These are phyloP conservation scores for Linderniella brevidens DNA, from an alignment of 257 asterid genomes.

Conservation along the genomic window DNA sequence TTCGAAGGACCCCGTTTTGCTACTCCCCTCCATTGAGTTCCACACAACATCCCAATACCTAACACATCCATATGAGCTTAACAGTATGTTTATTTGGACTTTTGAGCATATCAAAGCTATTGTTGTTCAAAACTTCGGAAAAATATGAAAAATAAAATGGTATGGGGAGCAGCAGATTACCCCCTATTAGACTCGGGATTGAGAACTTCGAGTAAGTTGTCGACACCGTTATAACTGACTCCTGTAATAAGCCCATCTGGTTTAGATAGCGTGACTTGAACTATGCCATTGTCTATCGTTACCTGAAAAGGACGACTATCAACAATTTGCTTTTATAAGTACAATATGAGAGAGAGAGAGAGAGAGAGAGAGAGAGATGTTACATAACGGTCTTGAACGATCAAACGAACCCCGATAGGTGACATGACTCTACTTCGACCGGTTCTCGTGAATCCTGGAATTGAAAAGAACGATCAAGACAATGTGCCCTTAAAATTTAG, in stretches of 20 bases:
- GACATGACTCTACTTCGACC: constrained; percentile 36
- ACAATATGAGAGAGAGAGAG: not conserved
- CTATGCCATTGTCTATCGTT: constrained; percentile 37
- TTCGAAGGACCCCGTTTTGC: constrained; percentile 32
- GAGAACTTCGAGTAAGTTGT: constrained; percentile 41
- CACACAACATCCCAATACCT: constrained; percentile 58
- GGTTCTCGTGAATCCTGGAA: constrained; percentile 18
- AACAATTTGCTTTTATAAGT: no score
- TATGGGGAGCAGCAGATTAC: constrained; percentile 11
- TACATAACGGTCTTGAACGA: constrained; percentile 49
- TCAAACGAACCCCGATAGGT: constrained; percentile 38
- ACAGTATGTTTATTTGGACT: no score
- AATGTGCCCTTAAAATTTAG: no score
- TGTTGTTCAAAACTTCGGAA: no score
- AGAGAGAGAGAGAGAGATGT: constrained; percentile 5
- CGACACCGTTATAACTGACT: constrained; percentile 25
- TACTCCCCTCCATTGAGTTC: constrained; percentile 34
- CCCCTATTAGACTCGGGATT: constrained; percentile 40
- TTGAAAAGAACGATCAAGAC: no score
- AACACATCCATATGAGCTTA: not conserved
- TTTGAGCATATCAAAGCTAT: no score
- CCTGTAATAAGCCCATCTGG: constrained; percentile 46
- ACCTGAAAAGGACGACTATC: constrained; percentile 20
- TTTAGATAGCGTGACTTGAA: constrained; percentile 34
- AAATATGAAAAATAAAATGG: no score